Percentiles rank a stretch among this genome's conserved stretches.
These are phyloP conservation scores for Candida chilensis DNA, from an alignment of 805 yeast species.

Conservation along the genomic window DNA sequence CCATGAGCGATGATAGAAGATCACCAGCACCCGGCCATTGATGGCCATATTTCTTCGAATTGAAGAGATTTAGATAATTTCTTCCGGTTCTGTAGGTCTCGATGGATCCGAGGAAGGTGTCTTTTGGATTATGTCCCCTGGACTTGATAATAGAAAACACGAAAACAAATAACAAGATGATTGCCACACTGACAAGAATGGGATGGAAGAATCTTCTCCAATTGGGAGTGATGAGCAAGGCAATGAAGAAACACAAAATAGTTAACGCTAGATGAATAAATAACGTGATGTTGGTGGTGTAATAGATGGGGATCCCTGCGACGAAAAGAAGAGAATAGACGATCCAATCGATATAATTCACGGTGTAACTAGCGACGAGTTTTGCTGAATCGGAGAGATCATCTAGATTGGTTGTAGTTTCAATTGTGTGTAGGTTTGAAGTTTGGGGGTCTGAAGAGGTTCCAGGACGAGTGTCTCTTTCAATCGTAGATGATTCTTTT, in stretches of 20 bases:
- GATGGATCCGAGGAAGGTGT: slow-evolving; percentile 42
- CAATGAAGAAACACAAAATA: slow-evolving; percentile 43
- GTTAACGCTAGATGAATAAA: slow-evolving; percentile 57
- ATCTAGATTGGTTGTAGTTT: slow-evolving; percentile 4
- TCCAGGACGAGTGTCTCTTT: too few relatives aligned
- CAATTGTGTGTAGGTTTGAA: too few relatives aligned
- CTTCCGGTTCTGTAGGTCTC: slow-evolving; percentile 59
- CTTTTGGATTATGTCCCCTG: slow-evolving; percentile 19
- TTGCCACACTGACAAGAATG: slow-evolving; percentile 53
- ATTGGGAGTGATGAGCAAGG: slow-evolving; percentile 36
- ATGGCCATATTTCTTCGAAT: slow-evolving; percentile 15
- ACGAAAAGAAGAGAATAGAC: slow-evolving; percentile 37
- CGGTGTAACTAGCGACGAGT: slow-evolving; percentile 21
- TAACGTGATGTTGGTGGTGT: slow-evolving; percentile 43
- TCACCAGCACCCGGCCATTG: slow-evolving; percentile 80
- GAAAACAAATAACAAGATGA: slow-evolving; percentile 55
- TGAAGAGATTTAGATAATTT: slow-evolving; percentile 52
- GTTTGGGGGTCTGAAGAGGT: too few relatives aligned
- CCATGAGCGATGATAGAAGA: slow-evolving; percentile 61
- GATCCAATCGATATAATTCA: slow-evolving; percentile 45
- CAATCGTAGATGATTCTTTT: too few relatives aligned
- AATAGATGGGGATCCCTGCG: slow-evolving; percentile 54
- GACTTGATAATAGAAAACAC: slow-evolving; percentile 47
- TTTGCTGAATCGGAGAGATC: slow-evolving; percentile 11
- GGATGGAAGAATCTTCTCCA: slow-evolving; percentile 58